Base-by-base conservation (phyloP, 1,284 basidiomycete genomes). In the Rhizopogon parksii region DNA sequence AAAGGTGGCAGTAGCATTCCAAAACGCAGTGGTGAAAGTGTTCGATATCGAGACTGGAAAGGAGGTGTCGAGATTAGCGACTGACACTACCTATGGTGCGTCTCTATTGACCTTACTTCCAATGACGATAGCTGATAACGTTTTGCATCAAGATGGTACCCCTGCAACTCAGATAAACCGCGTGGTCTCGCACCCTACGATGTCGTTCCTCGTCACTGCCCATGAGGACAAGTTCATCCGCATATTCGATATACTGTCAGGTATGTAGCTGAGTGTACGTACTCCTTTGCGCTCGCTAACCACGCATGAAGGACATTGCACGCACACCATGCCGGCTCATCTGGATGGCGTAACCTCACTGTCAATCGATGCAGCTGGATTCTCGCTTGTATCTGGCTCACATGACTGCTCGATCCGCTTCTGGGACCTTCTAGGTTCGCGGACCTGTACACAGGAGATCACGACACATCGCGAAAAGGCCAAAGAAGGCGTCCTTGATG, bases 211-310 rank as follows among this genome's bases (percentile, higher is more conserved):
- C 43, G 82, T 95, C 34, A 89, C 91, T 12, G 95, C 85, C 0
- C 91, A 96, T 66, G 95, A 98, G 70, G 94, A 98, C 72, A 93
- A 92, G 59, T 86, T 85, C 62, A 91, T 98, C 58, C 80, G 90
- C 30, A 82, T 97, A 52, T 96, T 91, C 68, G 92, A 97, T 68
- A 78, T 90, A 46, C 72, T 74, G 34, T 88, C 86, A 55, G 88
- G 94, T 89, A 58, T 57, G 82, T 66, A 37, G 36, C 24, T 27
- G 37, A 36, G 21, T 27, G 3, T 8, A 32, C 37, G 11, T 25
- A 7, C 7, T 36, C 6, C 15, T 15, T 32, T 21, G 48, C 51
- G 24, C 42, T 27, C 32, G 50, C 52, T 57, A 43, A 56, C 25
- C 40, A 54, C 39, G 49, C 45, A 30, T 38, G 6, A 50, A 87